A percentile compares a stretch with the other conserved stretches of the same genome.
Conservation (phyloP, 805 yeast species). For the Pichia paraexigua region DNA sequence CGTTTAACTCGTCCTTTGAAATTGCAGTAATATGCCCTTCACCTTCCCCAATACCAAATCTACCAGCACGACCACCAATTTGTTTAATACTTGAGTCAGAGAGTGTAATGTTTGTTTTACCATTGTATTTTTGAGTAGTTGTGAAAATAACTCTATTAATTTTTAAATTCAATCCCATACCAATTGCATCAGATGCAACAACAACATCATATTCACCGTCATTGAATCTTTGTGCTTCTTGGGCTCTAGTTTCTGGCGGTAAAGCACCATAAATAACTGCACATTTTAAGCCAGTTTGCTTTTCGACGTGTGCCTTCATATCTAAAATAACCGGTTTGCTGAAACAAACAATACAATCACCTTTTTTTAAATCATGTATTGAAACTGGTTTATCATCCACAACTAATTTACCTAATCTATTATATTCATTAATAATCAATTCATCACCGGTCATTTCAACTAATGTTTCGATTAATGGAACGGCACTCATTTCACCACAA, state of each 20-base stretch:
- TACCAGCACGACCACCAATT: conserved; percentile 94
- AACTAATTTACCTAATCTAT: conserved; percentile 64
- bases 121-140: conserved; percentile 62
- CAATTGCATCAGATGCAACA: conserved; percentile 94
- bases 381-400: conserved; percentile 39
- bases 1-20: conserved; percentile 33
- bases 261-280: conserved; percentile 92
- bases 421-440: conserved; percentile 58
- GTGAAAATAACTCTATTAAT: conserved; percentile 76
- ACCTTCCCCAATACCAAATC: conserved; percentile 40
- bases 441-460: conserved; percentile 72
- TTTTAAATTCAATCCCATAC: conserved; percentile 90
- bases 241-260: conserved; percentile 89
- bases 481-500: conserved; percentile 88
- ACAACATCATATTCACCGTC: conserved; percentile 71
- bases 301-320: conserved; percentile 63
- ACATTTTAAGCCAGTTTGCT: conserved; percentile 52
- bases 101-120: conserved; percentile 39
- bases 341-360: conserved; percentile 89
- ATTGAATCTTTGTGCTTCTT: conserved; percentile 76
- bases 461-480: conserved; percentile 54
- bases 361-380: conserved; percentile 41
- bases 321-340: conserved; percentile 66
- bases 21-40: conserved; percentile 52
- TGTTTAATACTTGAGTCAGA: conserved; percentile 72